Conservation (phyloP, 176 grass and related monocot species). For the Saccharum officinarum region DNA sequence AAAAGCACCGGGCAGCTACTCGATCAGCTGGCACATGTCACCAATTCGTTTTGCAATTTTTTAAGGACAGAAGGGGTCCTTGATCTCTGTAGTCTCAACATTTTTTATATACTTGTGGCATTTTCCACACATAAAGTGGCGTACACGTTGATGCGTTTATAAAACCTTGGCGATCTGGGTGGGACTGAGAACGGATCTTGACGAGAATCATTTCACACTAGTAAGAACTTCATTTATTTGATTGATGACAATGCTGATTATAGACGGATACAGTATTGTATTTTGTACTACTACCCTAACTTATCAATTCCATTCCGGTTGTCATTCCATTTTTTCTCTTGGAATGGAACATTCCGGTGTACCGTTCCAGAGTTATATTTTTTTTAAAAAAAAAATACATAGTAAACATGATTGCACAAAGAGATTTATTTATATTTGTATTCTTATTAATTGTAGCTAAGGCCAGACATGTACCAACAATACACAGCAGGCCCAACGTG, state of each 20-base stretch:
- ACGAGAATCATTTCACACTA: neutral
- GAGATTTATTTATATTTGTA: too few relatives aligned
- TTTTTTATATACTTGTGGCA: neutral
- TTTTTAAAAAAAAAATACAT: too few relatives aligned
- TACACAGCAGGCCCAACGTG: too few relatives aligned
- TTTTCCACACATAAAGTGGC: constrained; percentile 12
- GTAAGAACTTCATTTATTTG: neutral
- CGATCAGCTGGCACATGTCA: neutral
- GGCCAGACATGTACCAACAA: too few relatives aligned
- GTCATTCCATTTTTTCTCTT: too few relatives aligned
- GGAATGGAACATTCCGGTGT: too few relatives aligned
- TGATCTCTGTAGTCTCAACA: neutral
- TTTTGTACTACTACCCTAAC: neutral
- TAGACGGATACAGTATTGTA: neutral
- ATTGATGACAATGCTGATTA: neutral
- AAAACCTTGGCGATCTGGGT: neutral
- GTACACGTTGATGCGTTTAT: neutral
- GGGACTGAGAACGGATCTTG: neutral
- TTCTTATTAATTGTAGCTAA: too few relatives aligned
- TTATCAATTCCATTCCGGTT: too few relatives aligned
- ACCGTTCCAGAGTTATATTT: too few relatives aligned
- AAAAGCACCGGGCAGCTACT: neutral
- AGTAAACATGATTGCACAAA: too few relatives aligned
- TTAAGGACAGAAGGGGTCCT: neutral
- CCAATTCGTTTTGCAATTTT: constrained; percentile 5